Evolutionary conservation across 2,329 filamentous ascomycete species (phyloP), one percentile per base, ranked within the genome.

Genomic region (Calonectria montana): DNA sequence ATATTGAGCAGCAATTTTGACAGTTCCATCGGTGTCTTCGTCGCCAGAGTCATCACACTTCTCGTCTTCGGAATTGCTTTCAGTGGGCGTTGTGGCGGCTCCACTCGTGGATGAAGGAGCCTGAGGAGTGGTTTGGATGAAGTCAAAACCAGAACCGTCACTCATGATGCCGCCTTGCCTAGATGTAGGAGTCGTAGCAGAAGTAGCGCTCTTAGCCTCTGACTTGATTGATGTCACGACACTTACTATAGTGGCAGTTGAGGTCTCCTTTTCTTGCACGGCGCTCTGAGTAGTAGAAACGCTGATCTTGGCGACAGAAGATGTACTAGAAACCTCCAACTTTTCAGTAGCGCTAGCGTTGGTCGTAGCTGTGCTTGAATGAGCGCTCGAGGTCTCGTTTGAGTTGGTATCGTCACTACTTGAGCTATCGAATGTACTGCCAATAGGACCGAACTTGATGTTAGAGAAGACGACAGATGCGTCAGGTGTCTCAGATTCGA

Each of bases 381-480:
- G 67, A 18, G 62, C n/a, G n/a, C 55, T 21, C 23, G 69, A 72
- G 43, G 72, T 74, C 1, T 37, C n/a, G 25, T 25, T 37, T 18
- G 53, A 64, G 43, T 47, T 65, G 25, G 43, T 41, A 35, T 63
- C 55, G 9, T 69, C 45, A n/a, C 25, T 73, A 15, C 65, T 48
- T 23, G 70, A 61, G n/a, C 69, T 73, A 45, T 72, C 67, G 21
- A 86, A 89, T 75, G 89, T 91, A 43, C 86, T 88, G 77, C 85
- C 85, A 78, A 91, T 87, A 68, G 88, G 85, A 27, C 81, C 89
- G 75, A 89, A 85, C 82, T 86, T 87, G 85, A 91, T 90, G 84
- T 90, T 90, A 74, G 88, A 90, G 84, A 85, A 91, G 74, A 84
- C 79, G 59, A 91, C 89, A 72, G 84, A 84, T 69, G 88, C 81